These are phyloP conservation scores for Aspergillus arachidicola DNA, from an alignment of 2,329 filamentous ascomycete genomes.

Conservation along the genomic window DNA sequence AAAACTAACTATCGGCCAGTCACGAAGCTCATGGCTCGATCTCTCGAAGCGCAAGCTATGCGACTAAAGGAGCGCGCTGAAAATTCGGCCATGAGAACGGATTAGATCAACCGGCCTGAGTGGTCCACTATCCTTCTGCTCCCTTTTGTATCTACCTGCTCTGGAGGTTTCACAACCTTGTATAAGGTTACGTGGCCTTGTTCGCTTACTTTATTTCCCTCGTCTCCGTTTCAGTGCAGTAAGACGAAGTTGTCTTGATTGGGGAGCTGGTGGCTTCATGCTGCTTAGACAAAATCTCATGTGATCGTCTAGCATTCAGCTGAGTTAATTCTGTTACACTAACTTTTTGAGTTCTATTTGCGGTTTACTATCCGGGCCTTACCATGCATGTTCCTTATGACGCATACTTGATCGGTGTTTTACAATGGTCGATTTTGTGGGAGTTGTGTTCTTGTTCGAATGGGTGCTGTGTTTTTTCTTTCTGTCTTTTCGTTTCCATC, in stretches of 20 bases:
- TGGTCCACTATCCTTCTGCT: not conserved
- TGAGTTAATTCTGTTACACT: constrained; percentile 9
- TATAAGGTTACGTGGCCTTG: constrained; percentile 7
- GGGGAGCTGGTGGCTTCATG: not conserved
- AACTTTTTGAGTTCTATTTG: constrained; percentile 4
- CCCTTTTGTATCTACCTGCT: not conserved
- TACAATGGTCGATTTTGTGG: not conserved
- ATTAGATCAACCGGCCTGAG: constrained; percentile 20
- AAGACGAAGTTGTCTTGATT: not conserved
- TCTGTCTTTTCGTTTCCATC: not conserved
- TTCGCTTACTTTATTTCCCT: constrained; percentile 9
- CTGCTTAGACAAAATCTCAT: constrained; percentile 6
- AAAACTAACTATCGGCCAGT: constrained; percentile 48
- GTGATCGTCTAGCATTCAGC: constrained; percentile 6
- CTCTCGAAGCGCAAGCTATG: constrained; percentile 64
- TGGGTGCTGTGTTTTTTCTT: not conserved
- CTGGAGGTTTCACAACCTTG: constrained; percentile 1
- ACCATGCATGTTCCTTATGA: not conserved
- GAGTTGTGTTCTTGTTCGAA: not conserved
- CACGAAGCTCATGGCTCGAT: constrained; percentile 69
- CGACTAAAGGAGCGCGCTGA: constrained; percentile 64
- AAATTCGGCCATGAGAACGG: constrained; percentile 34
- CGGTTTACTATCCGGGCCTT: constrained; percentile 2
- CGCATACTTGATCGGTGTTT: not conserved
- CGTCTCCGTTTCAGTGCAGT: not conserved